These are phyloP conservation scores for Decorospora gaudefroyi DNA, from an alignment of 2,329 filamentous ascomycete genomes.

Conservation along the genomic window DNA sequence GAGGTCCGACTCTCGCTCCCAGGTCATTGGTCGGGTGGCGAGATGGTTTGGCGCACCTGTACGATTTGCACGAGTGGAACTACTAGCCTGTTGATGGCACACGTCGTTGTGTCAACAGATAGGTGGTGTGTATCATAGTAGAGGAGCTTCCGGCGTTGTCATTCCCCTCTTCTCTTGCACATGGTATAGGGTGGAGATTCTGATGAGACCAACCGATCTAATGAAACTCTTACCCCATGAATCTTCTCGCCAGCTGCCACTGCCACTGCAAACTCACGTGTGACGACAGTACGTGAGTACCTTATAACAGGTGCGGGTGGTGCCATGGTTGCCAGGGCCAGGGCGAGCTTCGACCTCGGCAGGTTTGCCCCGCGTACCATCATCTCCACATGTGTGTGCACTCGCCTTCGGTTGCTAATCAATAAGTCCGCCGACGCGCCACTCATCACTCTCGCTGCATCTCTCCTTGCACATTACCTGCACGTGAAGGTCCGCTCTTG, in stretches of 20 bases:
- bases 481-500: too few species aligned
- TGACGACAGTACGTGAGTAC: too few species aligned
- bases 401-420: conserved; percentile 31
- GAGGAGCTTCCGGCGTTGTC: conserved; percentile 35
- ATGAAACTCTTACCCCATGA: conserved; percentile 11
- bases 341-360: conserved; percentile 23
- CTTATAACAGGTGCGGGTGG: too few species aligned
- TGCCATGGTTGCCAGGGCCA: conserved; percentile 1
- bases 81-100: conserved; percentile 25
- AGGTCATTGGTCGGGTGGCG: conserved; percentile 1
- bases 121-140: conserved; percentile 38
- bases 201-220: conserved; percentile 14
- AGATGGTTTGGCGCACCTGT: conserved; percentile 6
- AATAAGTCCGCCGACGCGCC: conserved; percentile 20
- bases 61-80: conserved; percentile 14
- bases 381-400: too few species aligned
- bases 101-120: conserved; percentile 36
- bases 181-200: conserved; percentile 13
- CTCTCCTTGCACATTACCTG: conserved; percentile 4
- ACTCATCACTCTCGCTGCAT: conserved; percentile 3
- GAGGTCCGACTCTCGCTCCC: neutral
- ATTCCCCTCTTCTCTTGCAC: conserved; percentile 31
- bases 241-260: too few species aligned
- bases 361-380: conserved; percentile 20
- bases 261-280: too few species aligned